Conservation (phyloP, 2,329 filamentous ascomycete genomes). For the Microdochium trichocladiopsis region DNA sequence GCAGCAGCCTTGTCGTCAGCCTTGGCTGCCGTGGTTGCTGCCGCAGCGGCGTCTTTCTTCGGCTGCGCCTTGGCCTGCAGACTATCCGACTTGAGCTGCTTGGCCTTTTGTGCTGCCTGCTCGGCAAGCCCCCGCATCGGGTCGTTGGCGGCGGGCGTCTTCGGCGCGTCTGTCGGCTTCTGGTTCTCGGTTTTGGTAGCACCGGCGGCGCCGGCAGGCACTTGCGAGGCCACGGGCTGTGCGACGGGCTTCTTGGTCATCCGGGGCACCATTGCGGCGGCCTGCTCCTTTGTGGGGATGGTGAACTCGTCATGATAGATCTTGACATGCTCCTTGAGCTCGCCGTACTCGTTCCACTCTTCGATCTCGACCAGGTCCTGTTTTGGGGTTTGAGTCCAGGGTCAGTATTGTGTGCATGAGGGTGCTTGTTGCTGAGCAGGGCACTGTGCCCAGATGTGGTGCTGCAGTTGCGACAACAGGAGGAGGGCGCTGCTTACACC, state of each 20-base stretch:
- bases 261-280: conserved; percentile 34
- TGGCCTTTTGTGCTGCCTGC: conserved; percentile 59
- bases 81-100: conserved; percentile 47
- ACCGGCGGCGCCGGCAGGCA: conserved; percentile 7
- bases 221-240: conserved; percentile 14
- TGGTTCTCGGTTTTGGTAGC: conserved; percentile 9
- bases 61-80: conserved; percentile 42
- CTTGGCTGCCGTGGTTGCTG: conserved; percentile 16
- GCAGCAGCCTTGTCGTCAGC: conserved; percentile 9
- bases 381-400: conserved; percentile 2
- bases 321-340: conserved; percentile 79
- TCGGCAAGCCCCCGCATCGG: conserved; percentile 51
- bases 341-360: conserved; percentile 98
- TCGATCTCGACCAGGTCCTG: conserved; percentile 92
- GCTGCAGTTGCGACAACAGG: not conserved
- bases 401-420: not conserved
- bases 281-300: conserved; percentile 47
- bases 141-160: conserved; percentile 10
- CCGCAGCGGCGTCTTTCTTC: not conserved
- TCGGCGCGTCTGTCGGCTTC: conserved; percentile 11
- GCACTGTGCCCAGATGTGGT: not conserved
- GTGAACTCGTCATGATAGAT: conserved; percentile 59
- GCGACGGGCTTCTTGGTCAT: conserved; percentile 24
- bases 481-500: conserved; percentile 52
- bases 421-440: not conserved